These are phyloP conservation scores for Fraxinus sp. DNA, from an alignment of 305 asterid genomes.

Conservation along the genomic window DNA sequence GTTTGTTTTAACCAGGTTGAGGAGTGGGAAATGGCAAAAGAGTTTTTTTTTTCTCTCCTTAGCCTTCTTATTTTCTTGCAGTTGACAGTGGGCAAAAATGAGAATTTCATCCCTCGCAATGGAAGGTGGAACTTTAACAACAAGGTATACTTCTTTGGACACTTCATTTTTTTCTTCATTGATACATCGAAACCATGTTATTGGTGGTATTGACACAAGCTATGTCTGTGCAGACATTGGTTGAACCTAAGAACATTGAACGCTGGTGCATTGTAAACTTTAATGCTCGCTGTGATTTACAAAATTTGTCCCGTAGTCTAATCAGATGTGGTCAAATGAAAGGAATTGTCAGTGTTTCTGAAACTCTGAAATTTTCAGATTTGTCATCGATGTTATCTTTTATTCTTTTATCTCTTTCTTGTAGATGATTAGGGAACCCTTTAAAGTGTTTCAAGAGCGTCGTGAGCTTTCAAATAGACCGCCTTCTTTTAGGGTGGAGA, in stretches of 20 bases:
- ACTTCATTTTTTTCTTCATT: neutral
- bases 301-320: constrained; percentile 31
- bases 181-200: neutral
- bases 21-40: neutral
- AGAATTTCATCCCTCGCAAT: constrained; percentile 44
- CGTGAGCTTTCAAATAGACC: constrained; percentile 41
- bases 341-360: constrained; percentile 55
- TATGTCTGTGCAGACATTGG: constrained; percentile 37
- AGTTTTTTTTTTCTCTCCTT: neutral
- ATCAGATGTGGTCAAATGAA: constrained; percentile 44
- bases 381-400: neutral
- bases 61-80: constrained; percentile 16
- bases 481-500: constrained; percentile 47
- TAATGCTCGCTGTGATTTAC: constrained; percentile 49
- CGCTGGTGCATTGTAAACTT: constrained; percentile 63
- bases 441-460: constrained; percentile 36
- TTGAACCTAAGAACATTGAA: constrained; percentile 37
- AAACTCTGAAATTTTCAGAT: neutral
- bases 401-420: neutral
- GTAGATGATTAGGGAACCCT: constrained; percentile 33
- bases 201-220: neutral
- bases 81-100: constrained; percentile 62
- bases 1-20: neutral
- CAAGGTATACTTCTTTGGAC: constrained; percentile 41
- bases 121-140: constrained; percentile 76